A percentile compares a stretch with the other conserved stretches of the same genome.
These are phyloP conservation scores for Hydrangea macrophylla DNA, from an alignment of 148 eudicot species.

Conservation along the genomic window DNA sequence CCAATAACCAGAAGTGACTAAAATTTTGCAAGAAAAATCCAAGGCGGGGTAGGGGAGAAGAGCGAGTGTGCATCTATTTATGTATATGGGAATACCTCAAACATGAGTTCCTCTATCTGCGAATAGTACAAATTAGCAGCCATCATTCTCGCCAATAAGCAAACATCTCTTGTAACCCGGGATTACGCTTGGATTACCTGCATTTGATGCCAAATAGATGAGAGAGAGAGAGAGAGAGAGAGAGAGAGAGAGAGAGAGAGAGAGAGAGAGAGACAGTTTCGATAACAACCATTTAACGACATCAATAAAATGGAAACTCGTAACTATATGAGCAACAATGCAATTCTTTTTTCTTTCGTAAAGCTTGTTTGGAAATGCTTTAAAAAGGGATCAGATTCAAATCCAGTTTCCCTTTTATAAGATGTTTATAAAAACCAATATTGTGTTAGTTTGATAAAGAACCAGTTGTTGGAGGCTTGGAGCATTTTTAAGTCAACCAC, in stretches of 20 bases:
- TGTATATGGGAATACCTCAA: constrained; percentile 53
- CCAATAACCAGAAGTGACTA: constrained; percentile 6
- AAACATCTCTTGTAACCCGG: constrained; percentile 99
- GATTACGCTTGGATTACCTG: constrained; percentile 97
- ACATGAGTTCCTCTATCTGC: constrained; percentile 99
- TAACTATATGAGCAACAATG: too few relatives aligned
- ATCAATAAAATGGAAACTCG: too few relatives aligned
- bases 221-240: not conserved
- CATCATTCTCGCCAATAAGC: constrained; percentile 99
- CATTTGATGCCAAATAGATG: constrained; percentile 13
- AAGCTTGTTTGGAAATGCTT: not conserved
- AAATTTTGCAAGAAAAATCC: too few relatives aligned
- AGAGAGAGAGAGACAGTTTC: too few relatives aligned
- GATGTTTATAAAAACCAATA: too few relatives aligned
- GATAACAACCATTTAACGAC: not conserved
- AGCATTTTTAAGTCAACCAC: too few relatives aligned
- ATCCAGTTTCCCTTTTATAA: too few relatives aligned
- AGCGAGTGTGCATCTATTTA: too few relatives aligned
- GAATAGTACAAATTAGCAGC: constrained; percentile 96
- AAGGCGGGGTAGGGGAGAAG: too few relatives aligned
- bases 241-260: not conserved
- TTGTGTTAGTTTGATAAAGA: too few relatives aligned
- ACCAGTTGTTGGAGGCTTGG: too few relatives aligned
- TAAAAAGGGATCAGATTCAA: not conserved
- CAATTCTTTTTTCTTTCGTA: not conserved